Base-by-base conservation (phyloP, 164 flowering plant species). In the Pachysandra terminalis region DNA sequence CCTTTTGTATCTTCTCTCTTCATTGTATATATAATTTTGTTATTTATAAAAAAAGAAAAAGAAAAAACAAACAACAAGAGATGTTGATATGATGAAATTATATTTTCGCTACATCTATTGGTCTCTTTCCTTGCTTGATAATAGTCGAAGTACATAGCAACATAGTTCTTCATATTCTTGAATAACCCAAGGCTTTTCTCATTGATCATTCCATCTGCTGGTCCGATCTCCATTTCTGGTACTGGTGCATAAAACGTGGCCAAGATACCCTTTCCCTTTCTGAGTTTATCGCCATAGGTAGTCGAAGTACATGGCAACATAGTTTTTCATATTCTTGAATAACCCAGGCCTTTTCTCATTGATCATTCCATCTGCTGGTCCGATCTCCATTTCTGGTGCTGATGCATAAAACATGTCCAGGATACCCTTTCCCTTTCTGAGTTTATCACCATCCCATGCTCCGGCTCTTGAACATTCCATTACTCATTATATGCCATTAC, bases 401-500 rank as follows among this genome's bases (percentile, higher is more conserved):
- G 75, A 66, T 9, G 52, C 59, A 22, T 17, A 56, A n/a, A 76
- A 71, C n/a, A 70, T 9, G 9, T 72, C 80, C 22, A 74, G 23
- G 80, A 72, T 1, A 74, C 48, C 67, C 81, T 74, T 25, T 63
- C 66, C 25, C 37, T 57, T 17, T 74, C 72, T 53, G 75, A 51
- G 45, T 68, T 74, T 37, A 68, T 62, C 48, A 71, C 68, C 14
- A 72, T 81, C 79, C 78, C 70, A 60, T 80, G 81, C 61, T 73
- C 15, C 0, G 74, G 64, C 81, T 80, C 75, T 73, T 78, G 68
- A 75, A 71, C 21, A 75, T 59, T 22, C 83, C 83, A 52, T 80
- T 80, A 26, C 71, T 80, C 77, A 80, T 78, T 67, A 80, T 80
- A 81, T 80, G 73, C 48, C 13, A n/a, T 14, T n/a, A 16, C 22